Percentiles rank a stretch among this genome's conserved stretches.
phyloP scores from a whole-genome alignment of 371 early-diverging fungal species.

The Vairimorpha apis region DNA sequence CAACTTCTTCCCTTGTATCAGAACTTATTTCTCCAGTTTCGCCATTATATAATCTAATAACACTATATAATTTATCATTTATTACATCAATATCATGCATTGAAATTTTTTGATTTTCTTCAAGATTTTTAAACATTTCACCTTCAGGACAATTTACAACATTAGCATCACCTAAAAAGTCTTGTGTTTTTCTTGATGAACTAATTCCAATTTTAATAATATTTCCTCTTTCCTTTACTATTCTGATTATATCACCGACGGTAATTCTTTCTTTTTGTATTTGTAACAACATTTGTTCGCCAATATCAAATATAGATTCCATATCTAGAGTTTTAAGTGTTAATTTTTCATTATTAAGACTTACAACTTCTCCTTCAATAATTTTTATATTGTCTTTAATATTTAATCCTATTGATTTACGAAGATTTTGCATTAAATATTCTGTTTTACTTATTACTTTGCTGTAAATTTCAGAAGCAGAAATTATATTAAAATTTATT shows the following conservation, averaged over 20 bases:
- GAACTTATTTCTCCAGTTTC: conserved; percentile 92
- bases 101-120: conserved; percentile 85
- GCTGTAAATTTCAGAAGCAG: conserved; percentile 89
- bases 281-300: conserved; percentile 89
- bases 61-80: conserved; percentile 72
- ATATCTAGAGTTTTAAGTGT: conserved; percentile 96
- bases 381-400: conserved; percentile 93
- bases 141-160: conserved; percentile 97
- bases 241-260: conserved; percentile 87
- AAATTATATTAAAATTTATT: conserved; percentile 79
- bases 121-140: conserved; percentile 87
- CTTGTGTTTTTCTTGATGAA: conserved; percentile 79
- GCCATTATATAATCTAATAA: conserved; percentile 85
- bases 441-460: conserved; percentile 95
- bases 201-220: conserved; percentile 90
- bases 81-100: conserved; percentile 98
- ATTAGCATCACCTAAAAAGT: conserved; percentile 77
- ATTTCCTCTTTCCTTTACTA: conserved; percentile 93
- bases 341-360: conserved; percentile 79
- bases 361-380: conserved; percentile 97
- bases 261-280: conserved; percentile 89
- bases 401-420: conserved; percentile 84
- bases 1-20: conserved; percentile 92
- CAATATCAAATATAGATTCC: conserved; percentile 96
- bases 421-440: conserved; percentile 88